Evolutionary conservation across 768 basidiomycete species (phyloP), one percentile per base, ranked within the genome.

Genomic region (Suillus lakei): DNA sequence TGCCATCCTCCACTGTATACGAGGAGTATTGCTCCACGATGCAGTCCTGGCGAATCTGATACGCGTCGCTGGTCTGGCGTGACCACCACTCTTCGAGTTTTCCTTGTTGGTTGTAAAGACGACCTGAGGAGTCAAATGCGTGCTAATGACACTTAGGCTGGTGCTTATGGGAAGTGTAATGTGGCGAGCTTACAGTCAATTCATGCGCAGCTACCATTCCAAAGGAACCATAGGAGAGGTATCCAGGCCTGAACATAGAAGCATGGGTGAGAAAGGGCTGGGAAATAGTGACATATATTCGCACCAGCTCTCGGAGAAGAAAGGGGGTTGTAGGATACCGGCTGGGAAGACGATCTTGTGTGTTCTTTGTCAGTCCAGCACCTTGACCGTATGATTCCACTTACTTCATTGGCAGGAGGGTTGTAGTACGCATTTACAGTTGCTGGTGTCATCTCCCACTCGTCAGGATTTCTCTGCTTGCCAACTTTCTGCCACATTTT

Each of bases 41-140:
- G 74, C 97, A 99, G 62, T 91, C 85, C 70, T 95, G 91, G 62
- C 90, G 89, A 66, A 85, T 83, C 62, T 93, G 82, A 83, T 96
- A 99, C 0, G 90, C 91, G 67, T 88, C 83, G 70, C 90, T 93
- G 4, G 97, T 98, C 48, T 82, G 79, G 66, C 96, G 92, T 3
- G 93, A 91, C 96, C 96, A 98, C 96, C 96, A 98, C 71, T 95
- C 83, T 64, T 91, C 88, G 15, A 96, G 80, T 77, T 91, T 91
- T 60, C 97, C 98, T 46, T 91, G 79, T 74, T 94, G 91, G 74
- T 98, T 96, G 76, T 96, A 99, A 69, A 96, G 82, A 60, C 93
- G 83, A 9, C 96, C 96, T 61, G 92, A 86, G 60, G 94, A 93
- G 76, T 96, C 96, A 70, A 96, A 96, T 2, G 93, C 93, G 71